Evolutionary conservation across 2,329 filamentous ascomycete species (phyloP).

Genomic region (Hortaea sp.): DNA sequence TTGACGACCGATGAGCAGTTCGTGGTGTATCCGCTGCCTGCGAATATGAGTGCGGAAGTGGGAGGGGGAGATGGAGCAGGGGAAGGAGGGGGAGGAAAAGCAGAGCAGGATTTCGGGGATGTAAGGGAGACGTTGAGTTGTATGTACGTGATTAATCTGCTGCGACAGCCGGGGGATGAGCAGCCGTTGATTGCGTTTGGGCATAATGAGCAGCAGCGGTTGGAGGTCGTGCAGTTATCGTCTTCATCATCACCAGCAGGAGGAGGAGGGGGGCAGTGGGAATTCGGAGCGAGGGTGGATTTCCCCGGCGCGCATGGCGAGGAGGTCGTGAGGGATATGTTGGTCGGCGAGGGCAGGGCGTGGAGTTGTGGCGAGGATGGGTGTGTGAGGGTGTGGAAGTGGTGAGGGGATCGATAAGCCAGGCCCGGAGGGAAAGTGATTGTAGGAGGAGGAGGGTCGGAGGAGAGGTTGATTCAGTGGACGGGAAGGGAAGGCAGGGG

Average conservation of each 20-base stretch:
- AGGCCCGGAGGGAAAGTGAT: too few species aligned
- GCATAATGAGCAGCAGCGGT: slow-evolving; percentile 18
- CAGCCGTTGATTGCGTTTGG: slow-evolving; percentile 22
- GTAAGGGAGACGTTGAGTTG: slow-evolving; percentile 55
- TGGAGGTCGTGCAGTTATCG: slow-evolving; percentile 18
- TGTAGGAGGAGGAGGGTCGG: too few species aligned
- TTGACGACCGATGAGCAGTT: slow-evolving; percentile 71
- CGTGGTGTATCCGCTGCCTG: slow-evolving; percentile 57
- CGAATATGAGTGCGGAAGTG: too few species aligned
- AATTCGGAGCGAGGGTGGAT: slow-evolving; percentile 18
- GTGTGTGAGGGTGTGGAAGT: slow-evolving; percentile 32
- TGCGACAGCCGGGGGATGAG: slow-evolving; percentile 31
- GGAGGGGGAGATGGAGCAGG: too few species aligned
- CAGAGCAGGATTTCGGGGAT: slow-evolving; percentile 60
- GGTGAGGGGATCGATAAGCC: neutral
- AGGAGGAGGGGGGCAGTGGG: slow-evolving; percentile 13
- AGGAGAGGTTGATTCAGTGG: too few species aligned
- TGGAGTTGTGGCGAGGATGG: slow-evolving; percentile 43
- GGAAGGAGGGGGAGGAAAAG: slow-evolving; percentile 11
- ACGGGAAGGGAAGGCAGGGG: too few species aligned
- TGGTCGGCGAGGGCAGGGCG: slow-evolving; percentile 24
- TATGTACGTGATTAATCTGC: slow-evolving; percentile 63
- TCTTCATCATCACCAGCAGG: too few species aligned
- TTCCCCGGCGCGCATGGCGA: slow-evolving; percentile 38
- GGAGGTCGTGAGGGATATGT: slow-evolving; percentile 38